phyloP scores from a whole-genome alignment of 108 stramenopile genomes.

The Cafeteria roenbergensis region DNA sequence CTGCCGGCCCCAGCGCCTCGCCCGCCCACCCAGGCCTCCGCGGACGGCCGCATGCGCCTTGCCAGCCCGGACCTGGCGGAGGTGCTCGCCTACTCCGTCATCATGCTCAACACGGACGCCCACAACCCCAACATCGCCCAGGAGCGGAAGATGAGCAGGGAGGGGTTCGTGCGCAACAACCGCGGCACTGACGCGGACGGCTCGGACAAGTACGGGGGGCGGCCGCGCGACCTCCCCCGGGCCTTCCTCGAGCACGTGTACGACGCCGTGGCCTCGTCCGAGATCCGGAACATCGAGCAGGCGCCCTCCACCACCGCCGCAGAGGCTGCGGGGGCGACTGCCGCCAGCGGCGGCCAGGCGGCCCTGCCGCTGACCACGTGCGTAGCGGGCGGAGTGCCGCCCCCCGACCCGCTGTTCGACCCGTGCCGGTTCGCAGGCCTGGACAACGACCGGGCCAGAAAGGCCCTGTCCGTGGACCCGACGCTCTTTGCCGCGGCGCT shows the following conservation, averaged over 20 bases:
- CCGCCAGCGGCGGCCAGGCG: neutral
- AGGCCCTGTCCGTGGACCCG: neutral
- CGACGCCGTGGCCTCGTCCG: conserved; percentile 46
- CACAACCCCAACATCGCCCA: conserved; percentile 54
- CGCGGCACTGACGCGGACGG: conserved; percentile 51
- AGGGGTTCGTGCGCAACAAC: conserved; percentile 71
- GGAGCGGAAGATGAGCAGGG: conserved; percentile 67
- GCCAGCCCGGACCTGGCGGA: conserved; percentile 74
- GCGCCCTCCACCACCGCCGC: neutral
- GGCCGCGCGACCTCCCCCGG: conserved; percentile 42
- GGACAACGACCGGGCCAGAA: neutral
- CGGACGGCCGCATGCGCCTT: conserved; percentile 57
- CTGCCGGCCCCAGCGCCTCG: neutral
- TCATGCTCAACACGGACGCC: conserved; percentile 93
- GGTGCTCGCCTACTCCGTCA: conserved; percentile 78
- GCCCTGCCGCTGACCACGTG: too few species aligned
- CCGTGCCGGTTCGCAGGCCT: too few species aligned
- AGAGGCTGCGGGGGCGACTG: neutral
- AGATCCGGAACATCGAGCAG: conserved; percentile 50
- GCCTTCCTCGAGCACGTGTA: conserved; percentile 62
- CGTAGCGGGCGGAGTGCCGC: too few species aligned
- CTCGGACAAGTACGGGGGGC: too few species aligned
- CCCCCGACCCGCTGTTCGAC: too few species aligned
- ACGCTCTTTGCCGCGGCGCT: neutral
- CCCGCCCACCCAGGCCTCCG: conserved; percentile 35